phyloP scores from a whole-genome alignment of 2,329 filamentous ascomycete genomes.

The Fusarium sp. region DNA sequence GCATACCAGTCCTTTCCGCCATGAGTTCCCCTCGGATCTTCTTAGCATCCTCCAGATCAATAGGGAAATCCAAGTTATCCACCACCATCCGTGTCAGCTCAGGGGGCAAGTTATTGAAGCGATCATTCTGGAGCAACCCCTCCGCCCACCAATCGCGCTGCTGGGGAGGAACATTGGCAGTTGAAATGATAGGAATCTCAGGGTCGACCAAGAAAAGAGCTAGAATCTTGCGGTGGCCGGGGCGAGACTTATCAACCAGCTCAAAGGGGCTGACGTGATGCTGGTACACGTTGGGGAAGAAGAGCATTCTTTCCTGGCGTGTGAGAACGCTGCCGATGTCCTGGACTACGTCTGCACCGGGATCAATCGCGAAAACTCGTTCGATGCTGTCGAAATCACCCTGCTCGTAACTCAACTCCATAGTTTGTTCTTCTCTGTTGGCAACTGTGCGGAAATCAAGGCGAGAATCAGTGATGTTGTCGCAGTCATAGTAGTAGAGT shows the following conservation, averaged over 20 bases:
- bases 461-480: constrained; percentile 65
- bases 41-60: constrained; percentile 23
- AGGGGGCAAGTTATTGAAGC: constrained; percentile 19
- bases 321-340: constrained; percentile 59
- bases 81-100: constrained; percentile 28
- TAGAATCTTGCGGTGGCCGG: constrained; percentile 68
- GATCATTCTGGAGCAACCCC: background rate
- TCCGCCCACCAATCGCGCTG: constrained; percentile 50
- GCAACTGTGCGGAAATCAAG: constrained; percentile 60
- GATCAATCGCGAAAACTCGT: constrained; percentile 48
- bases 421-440: constrained; percentile 42
- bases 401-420: constrained; percentile 44
- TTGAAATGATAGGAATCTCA: constrained; percentile 52
- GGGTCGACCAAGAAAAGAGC: constrained; percentile 71
- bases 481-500: constrained; percentile 67
- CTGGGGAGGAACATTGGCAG: constrained; percentile 57
- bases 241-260: constrained; percentile 59
- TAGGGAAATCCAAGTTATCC: constrained; percentile 26
- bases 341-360: constrained; percentile 38
- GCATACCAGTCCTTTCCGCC: constrained; percentile 15
- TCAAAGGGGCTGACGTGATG: constrained; percentile 62
- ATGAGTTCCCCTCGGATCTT: constrained; percentile 22
- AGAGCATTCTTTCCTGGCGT: constrained; percentile 57
- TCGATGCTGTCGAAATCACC: constrained; percentile 47
- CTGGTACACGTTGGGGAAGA: constrained; percentile 65